These are phyloP conservation scores for Microcos paniculata DNA, from an alignment of 345 rosid species.

Conservation along the genomic window DNA sequence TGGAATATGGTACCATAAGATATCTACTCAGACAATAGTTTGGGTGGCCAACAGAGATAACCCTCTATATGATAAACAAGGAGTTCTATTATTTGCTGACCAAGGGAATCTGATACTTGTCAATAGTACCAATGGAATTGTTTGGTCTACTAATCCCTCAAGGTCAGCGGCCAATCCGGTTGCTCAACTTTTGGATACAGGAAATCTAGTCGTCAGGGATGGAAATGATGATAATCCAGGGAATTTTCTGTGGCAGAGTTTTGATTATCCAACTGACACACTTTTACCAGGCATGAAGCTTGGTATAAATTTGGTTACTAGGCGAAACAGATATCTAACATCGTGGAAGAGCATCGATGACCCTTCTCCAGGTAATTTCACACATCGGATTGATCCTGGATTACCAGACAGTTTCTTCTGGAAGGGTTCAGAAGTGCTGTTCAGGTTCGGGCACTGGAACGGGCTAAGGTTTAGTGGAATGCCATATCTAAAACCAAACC, in stretches of 20 bases:
- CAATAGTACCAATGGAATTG: neutral
- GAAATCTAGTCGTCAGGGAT: constrained; percentile 26
- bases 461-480: constrained; percentile 18
- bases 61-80: constrained; percentile 19
- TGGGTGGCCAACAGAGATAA: constrained; percentile 32
- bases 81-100: neutral
- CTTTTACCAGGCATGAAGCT: constrained; percentile 22
- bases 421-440: neutral
- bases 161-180: neutral
- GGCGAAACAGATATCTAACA: constrained; percentile 16
- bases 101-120: constrained; percentile 20
- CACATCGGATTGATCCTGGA: constrained; percentile 22
- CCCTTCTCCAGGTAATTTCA: constrained; percentile 24
- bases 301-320: constrained; percentile 13
- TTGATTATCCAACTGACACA: constrained; percentile 27
- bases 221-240: neutral
- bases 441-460: constrained; percentile 23
- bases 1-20: constrained; percentile 33
- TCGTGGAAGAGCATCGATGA: constrained; percentile 24
- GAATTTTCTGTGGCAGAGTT: constrained; percentile 27
- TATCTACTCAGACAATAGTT: constrained; percentile 7
- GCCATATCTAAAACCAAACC: neutral
- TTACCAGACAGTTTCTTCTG: constrained; percentile 13
- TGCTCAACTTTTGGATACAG: constrained; percentile 24
- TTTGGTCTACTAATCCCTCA: constrained; percentile 26